These are phyloP conservation scores for Acanthochlamys bracteata DNA, from an alignment of 106 monocot genomes.

Conservation along the genomic window DNA sequence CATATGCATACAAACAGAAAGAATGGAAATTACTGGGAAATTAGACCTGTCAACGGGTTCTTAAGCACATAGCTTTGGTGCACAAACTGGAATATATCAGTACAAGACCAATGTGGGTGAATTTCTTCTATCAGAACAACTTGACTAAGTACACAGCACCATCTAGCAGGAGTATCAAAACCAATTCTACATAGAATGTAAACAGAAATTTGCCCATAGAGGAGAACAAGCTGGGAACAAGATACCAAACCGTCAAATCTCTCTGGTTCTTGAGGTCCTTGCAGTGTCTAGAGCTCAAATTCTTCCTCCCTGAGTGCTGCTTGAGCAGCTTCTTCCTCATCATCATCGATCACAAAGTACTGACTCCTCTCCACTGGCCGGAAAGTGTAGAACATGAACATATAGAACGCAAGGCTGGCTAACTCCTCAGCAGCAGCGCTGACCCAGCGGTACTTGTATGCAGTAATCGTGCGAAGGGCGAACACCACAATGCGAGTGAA, in stretches of 20 bases:
- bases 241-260: background rate
- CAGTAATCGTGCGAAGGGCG: conserved; percentile 60
- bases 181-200: background rate
- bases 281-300: conserved; percentile 58
- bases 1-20: no score
- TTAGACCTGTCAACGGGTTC: no score
- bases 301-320: conserved; percentile 66
- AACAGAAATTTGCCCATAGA: background rate
- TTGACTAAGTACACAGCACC: background rate
- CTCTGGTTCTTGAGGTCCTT: no score
- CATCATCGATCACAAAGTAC: conserved; percentile 78
- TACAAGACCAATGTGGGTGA: background rate
- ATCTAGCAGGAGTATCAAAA: background rate
- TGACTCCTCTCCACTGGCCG: conserved; percentile 81
- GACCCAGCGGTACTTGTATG: conserved; percentile 85
- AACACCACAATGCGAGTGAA: conserved; percentile 96
- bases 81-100: background rate
- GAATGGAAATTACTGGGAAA: no score
- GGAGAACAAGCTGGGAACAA: background rate
- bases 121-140: background rate
- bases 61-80: background rate
- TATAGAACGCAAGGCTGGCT: conserved; percentile 62
- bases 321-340: conserved; percentile 84
- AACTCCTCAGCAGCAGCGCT: conserved; percentile 64
- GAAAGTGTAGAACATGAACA: conserved; percentile 86